Conservation (phyloP, 2,329 filamentous ascomycete genomes). For the Fusarium anthophilum region DNA sequence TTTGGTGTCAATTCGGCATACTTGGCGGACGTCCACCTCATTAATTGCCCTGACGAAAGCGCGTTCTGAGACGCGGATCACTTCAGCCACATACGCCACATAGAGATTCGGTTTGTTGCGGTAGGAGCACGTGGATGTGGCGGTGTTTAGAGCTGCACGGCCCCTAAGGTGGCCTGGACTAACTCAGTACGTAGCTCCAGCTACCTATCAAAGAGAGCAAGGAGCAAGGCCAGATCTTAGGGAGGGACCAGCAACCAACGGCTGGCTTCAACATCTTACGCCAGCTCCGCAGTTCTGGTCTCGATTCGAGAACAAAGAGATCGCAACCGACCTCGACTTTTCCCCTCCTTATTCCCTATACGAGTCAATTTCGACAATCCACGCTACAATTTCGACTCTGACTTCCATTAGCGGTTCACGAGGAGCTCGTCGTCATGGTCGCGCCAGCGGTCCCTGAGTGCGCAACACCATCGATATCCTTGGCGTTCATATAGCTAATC, state of each 20-base stretch:
- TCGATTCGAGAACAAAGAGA: slow-evolving; percentile 20
- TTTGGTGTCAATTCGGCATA: slow-evolving; percentile 22
- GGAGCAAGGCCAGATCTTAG: slow-evolving; percentile 42
- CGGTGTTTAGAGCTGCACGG: slow-evolving; percentile 36
- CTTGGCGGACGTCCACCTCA: slow-evolving; percentile 29
- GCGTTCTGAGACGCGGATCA: slow-evolving; percentile 41
- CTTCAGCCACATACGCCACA: slow-evolving; percentile 41
- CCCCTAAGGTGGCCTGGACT: slow-evolving; percentile 28
- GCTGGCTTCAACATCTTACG: slow-evolving; percentile 29
- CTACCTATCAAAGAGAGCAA: slow-evolving; percentile 43
- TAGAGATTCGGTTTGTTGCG: background rate
- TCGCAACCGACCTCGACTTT: slow-evolving; percentile 2
- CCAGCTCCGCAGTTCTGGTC: slow-evolving; percentile 30
- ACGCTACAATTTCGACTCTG: background rate
- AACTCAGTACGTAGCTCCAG: slow-evolving; percentile 34
- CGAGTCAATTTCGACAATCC: slow-evolving; percentile 2
- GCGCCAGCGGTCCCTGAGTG: slow-evolving; percentile 82
- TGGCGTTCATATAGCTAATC: slow-evolving; percentile 36
- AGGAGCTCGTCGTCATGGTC: slow-evolving; percentile 64
- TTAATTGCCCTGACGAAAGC: slow-evolving; percentile 29
- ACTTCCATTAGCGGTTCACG: slow-evolving; percentile 16
- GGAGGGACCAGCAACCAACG: slow-evolving; percentile 40
- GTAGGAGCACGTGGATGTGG: slow-evolving; percentile 40
- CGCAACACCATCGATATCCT: slow-evolving; percentile 15
- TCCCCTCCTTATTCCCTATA: background rate